These are phyloP conservation scores for Phytophthora megakarya DNA, from an alignment of 352 stramenopile genomes.

Conservation along the genomic window DNA sequence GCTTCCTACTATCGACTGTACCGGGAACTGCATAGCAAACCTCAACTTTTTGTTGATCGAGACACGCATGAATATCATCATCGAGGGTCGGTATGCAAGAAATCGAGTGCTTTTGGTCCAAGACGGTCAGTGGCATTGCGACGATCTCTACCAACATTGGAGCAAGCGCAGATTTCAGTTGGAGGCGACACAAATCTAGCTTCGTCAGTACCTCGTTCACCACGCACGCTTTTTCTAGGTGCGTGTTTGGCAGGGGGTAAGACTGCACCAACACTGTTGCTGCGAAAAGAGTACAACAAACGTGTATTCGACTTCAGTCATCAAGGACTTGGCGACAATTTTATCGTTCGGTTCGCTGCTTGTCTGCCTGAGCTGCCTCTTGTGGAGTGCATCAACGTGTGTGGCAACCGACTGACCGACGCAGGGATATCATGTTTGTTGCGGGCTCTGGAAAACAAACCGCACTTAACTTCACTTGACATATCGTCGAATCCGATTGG, in stretches of 20 bases:
- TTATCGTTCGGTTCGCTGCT: slow-evolving; percentile 60
- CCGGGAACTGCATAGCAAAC: slow-evolving; percentile 57
- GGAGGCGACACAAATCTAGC: slow-evolving; percentile 2
- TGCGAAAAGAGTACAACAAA: slow-evolving; percentile 51
- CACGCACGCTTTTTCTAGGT: slow-evolving; percentile 53
- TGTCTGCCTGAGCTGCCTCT: slow-evolving; percentile 66
- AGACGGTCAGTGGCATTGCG: slow-evolving; percentile 12
- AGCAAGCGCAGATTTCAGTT: slow-evolving; percentile 28
- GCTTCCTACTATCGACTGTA: slow-evolving; percentile 64
- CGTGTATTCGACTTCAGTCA: slow-evolving; percentile 60
- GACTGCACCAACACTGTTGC: slow-evolving; percentile 48
- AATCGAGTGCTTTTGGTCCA: slow-evolving; percentile 9
- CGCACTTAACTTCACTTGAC: slow-evolving; percentile 60
- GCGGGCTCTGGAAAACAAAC: slow-evolving; percentile 69
- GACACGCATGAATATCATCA: slow-evolving; percentile 18
- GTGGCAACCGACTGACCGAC: slow-evolving; percentile 65
- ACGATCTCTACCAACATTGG: slow-evolving; percentile 19
- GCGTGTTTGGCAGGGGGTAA: slow-evolving; percentile 53
- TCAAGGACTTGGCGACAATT: slow-evolving; percentile 66
- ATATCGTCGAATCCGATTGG: slow-evolving; percentile 71
- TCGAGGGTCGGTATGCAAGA: slow-evolving; percentile 20
- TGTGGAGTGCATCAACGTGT: slow-evolving; percentile 69
- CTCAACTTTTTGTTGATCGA: slow-evolving; percentile 57
- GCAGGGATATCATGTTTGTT: slow-evolving; percentile 54
- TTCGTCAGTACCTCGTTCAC: slow-evolving; percentile 45